Evolutionary conservation across 805 yeast species (phyloP).

Genomic region (Candida methanosorbosa): DNA sequence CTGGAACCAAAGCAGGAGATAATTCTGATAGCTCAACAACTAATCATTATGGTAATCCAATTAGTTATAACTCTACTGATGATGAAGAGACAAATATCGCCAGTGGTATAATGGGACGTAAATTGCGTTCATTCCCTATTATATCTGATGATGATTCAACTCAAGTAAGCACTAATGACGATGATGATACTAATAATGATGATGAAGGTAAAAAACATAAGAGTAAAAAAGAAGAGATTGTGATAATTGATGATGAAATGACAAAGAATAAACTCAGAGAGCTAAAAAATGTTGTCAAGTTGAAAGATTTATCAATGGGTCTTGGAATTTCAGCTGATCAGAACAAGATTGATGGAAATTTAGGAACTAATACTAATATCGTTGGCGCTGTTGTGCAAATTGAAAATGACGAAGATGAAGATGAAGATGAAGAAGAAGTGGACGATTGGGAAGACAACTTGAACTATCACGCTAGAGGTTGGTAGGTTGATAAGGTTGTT

Average conservation of each 20-base stretch:
- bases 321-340: neutral
- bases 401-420: neutral
- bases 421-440: constrained; percentile 9
- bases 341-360: neutral
- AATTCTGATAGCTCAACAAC: too few species aligned
- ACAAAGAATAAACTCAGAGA: neutral
- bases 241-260: neutral
- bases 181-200: constrained; percentile 4
- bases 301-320: too few species aligned
- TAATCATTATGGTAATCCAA: too few species aligned
- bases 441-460: constrained; percentile 22
- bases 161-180: constrained; percentile 7
- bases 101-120: constrained; percentile 21
- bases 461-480: constrained; percentile 33
- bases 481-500: too few species aligned
- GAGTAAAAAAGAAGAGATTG: neutral
- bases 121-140: constrained; percentile 2
- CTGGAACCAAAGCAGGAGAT: neutral
- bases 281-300: too few species aligned
- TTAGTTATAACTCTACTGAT: neutral
- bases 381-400: neutral
- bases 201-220: constrained; percentile 2
- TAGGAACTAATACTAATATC: neutral
- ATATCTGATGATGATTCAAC: neutral
- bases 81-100: constrained; percentile 10